These are phyloP conservation scores for Poa pratensis DNA, from an alignment of 176 grass and related monocot species.

Conservation along the genomic window DNA sequence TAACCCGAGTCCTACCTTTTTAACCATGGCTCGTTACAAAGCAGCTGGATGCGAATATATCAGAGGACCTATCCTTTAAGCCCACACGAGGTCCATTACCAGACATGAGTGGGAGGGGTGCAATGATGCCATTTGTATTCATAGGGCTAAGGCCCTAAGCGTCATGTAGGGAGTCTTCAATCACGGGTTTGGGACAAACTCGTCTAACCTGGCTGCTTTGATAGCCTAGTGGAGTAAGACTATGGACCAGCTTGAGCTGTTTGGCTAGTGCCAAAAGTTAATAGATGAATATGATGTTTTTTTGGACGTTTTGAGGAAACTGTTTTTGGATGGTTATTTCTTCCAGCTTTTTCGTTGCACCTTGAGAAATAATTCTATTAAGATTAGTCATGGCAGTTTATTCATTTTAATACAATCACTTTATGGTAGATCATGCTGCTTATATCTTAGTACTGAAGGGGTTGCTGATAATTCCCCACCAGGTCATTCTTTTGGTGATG, in stretches of 20 bases:
- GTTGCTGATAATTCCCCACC: not conserved
- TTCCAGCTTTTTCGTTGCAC: not conserved
- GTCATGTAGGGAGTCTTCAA: slow-evolving; percentile 12
- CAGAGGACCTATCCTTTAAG: not conserved
- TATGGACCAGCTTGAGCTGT: slow-evolving; percentile 2
- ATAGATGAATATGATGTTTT: not conserved
- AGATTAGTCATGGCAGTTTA: slow-evolving; percentile 12
- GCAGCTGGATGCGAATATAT: not conserved
- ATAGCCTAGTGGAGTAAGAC: not conserved
- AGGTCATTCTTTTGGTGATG: slow-evolving; percentile 17
- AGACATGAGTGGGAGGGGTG: not conserved
- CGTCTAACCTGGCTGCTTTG: not conserved
- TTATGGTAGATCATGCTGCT: slow-evolving; percentile 16
- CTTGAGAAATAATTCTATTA: slow-evolving; percentile 9
- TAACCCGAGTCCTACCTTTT: slow-evolving; percentile 1
- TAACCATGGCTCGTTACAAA: not conserved
- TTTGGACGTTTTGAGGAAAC: not conserved
- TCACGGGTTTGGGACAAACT: not conserved
- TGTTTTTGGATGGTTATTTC: not conserved
- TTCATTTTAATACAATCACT: slow-evolving; percentile 19
- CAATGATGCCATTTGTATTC: not conserved
- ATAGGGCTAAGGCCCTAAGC: not conserved
- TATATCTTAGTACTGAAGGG: slow-evolving; percentile 6
- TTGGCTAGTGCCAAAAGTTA: not conserved
- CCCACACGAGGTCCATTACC: not conserved